Evolutionary conservation across 192 early-diverging fungal species (phyloP), one percentile per base, ranked within the genome.

Genomic region (Geranomyces variabilis): DNA sequence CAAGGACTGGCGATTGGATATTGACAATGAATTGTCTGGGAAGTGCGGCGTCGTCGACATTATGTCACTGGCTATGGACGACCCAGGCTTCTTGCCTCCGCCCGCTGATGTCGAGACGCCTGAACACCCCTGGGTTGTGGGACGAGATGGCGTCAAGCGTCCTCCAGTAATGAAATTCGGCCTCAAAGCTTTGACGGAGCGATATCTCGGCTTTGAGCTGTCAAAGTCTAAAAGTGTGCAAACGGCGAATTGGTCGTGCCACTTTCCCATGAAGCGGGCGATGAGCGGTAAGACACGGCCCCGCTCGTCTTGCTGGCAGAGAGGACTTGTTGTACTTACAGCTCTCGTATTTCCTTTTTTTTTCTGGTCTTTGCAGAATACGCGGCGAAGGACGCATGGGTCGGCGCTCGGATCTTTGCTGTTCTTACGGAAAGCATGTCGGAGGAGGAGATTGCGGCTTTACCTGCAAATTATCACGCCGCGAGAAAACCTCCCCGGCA

Each of bases 131-230:
- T 53, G 51, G 51, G 15, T 53, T 53, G 24, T 9, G 51, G n/a
- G 24, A 3, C 4, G 4, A 26, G 51, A 53, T 15, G 51, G 51
- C 24, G 17, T 53, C 51, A n/a, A 26, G 7, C 51, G 51, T 26
- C 51, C 51, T 53, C 51, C 51, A 26, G 15, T 53, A 3, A 53
- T 53, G 51, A 53, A 53, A 53, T 53, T 8, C 51, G 51, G 51
- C 24, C 24, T 53, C 7, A 17, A 9, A 26, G 19, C 51, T 24
- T 26, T 53, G 51, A n/a, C 24, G 7, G 51, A 53, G 51, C 51
- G 51, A 24, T 53, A 53, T 26, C 51, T 53, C 5, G 36, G 36
- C 36, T 41, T 41, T 41, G 36, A 7, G 5, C 10, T 41, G 36
- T 3, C 5, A 41, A 41, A 41, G 10, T 3, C 36, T 3, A 41